Base-by-base conservation (phyloP, 495 filamentous ascomycete genomes). In the Penicillium coprophilum region DNA sequence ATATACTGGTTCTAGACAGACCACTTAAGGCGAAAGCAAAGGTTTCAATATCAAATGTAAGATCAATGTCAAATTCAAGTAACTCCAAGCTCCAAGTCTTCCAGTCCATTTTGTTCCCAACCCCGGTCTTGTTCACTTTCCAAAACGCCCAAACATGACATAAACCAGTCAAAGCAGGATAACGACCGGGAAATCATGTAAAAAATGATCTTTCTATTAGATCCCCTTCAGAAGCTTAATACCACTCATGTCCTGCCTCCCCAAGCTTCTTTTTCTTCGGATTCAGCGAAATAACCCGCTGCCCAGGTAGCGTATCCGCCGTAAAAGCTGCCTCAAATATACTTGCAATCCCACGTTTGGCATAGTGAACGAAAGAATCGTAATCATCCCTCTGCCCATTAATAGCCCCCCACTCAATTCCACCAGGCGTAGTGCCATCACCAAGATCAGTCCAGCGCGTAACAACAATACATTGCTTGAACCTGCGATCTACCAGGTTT, bases 391-490 rank as follows among this genome's bases (percentile, higher is more conserved):
- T 48, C 28, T 59, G 44, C 6, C 79, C 80, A 64, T 77, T 80
- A 56, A 77, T 65, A 17, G 81, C 76, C 0, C 69, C 74, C 80
- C 80, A 86, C 59, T 84, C 78, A 27, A 53, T 49, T 0, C 61
- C 71, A 40, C 57, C 52, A 7, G 81, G 77, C 13, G 63, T 67
- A 1, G 65, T 72, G 4, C 80, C 80, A 70, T 82, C 73, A 2
- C 83, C 83, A 31, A 86, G 63, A 66, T 86, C 83, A 55, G 70
- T 76, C 83, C 83, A 86, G 21, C 81, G 65, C 17, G 81, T 86
- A 15, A 86, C 80, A n/a, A 80, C 71, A 50, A 86, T 76, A 8
- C 78, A 77, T 55, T 84, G 82, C 58, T 74, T 81, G 68, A 86
- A 86, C 19, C 63, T 39, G 6, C 48, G 53, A 8, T 50, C 57